These are phyloP conservation scores for Conticribra guillardii DNA, from an alignment of 108 stramenopile genomes.

Conservation along the genomic window DNA sequence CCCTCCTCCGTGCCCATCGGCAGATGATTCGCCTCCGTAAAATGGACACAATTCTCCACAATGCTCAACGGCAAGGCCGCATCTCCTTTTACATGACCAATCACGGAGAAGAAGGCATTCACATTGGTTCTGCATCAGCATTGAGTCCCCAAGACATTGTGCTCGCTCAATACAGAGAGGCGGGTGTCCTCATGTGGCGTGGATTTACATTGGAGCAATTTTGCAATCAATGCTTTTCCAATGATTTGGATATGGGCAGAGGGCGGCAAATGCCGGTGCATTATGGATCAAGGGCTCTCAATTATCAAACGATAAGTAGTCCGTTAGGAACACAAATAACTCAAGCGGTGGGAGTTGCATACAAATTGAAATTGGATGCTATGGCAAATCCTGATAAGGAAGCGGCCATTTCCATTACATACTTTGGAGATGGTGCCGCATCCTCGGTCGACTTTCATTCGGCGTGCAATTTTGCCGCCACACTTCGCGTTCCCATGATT, in stretches of 20 bases:
- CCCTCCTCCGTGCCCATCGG: slow-evolving; percentile 67
- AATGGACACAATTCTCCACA: slow-evolving; percentile 95
- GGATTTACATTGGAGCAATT: slow-evolving; percentile 96
- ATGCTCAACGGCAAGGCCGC: slow-evolving; percentile 97
- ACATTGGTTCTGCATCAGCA: slow-evolving; percentile 92
- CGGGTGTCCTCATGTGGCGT: slow-evolving; percentile 97
- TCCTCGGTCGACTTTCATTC: slow-evolving; percentile 97
- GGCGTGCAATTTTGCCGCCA: slow-evolving; percentile 95
- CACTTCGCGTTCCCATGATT: slow-evolving; percentile 88
- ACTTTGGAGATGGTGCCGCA: slow-evolving; percentile 98
- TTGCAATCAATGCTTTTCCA: slow-evolving; percentile 96
- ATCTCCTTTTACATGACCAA: slow-evolving; percentile 97
- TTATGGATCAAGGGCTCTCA: slow-evolving; percentile 91
- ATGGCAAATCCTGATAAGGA: slow-evolving; percentile 53
- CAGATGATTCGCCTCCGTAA: slow-evolving; percentile 91
- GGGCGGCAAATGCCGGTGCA: slow-evolving; percentile 99
- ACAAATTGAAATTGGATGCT: slow-evolving; percentile 81
- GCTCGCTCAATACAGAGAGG: slow-evolving; percentile 97
- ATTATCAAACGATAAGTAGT: slow-evolving; percentile 95
- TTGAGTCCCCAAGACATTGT: slow-evolving; percentile 80
- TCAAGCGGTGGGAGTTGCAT: slow-evolving; percentile 94
- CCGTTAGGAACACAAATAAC: slow-evolving; percentile 97
- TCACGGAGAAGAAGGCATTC: slow-evolving; percentile 91
- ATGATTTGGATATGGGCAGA: slow-evolving; percentile 89
- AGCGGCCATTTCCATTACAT: slow-evolving; percentile 68